These are phyloP conservation scores for Nakaseomyces bracarensis DNA, from an alignment of 1,139 yeast genomes.

Conservation along the genomic window DNA sequence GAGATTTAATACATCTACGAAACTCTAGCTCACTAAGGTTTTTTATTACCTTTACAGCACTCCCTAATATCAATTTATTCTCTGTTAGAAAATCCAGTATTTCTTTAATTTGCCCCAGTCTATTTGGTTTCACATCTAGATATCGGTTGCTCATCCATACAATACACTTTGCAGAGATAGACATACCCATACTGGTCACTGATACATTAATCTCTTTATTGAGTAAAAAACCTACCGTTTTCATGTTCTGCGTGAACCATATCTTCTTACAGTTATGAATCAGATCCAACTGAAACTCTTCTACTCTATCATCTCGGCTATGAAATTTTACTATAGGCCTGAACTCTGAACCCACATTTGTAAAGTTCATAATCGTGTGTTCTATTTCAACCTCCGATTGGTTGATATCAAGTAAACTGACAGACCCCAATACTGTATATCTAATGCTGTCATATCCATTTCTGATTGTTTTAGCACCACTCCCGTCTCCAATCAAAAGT, in stretches of 20 bases:
- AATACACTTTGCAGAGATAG: not conserved
- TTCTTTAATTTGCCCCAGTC: not conserved
- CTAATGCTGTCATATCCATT: not conserved
- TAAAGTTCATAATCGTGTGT: not conserved
- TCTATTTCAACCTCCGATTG: slow-evolving; percentile 6
- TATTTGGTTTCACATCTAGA: not conserved
- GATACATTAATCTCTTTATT: not conserved
- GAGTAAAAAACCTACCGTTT: not conserved
- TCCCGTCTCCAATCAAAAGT: not conserved
- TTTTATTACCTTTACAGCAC: not conserved
- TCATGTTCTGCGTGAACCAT: slow-evolving; percentile 3
- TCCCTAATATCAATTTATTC: not conserved
- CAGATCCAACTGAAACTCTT: not conserved
- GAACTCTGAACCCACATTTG: not conserved
- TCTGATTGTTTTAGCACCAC: too few relatives aligned
- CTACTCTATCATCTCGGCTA: not conserved
- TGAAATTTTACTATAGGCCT: not conserved
- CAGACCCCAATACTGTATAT: slow-evolving; percentile 1
- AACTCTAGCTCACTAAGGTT: slow-evolving; percentile 4
- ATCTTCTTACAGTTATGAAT: not conserved
- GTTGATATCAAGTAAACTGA: not conserved
- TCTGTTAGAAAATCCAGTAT: not conserved
- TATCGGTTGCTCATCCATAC: not conserved
- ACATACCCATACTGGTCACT: not conserved
- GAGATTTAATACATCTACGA: slow-evolving; percentile 2